Conservation (phyloP, 495 filamentous ascomycete genomes). For the Lepidopterella palustris region DNA sequence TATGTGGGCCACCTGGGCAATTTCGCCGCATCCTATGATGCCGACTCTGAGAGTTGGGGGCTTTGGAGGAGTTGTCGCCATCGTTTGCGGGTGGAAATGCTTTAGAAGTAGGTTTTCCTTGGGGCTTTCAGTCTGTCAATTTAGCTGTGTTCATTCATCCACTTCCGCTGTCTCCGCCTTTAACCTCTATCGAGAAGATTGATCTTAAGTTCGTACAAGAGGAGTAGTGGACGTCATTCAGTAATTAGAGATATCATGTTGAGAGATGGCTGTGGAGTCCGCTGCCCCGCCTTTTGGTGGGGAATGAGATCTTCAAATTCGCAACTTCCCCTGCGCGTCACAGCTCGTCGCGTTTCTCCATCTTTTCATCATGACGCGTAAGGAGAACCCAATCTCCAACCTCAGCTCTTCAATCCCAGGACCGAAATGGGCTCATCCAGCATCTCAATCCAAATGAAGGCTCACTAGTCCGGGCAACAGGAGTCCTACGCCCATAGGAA, state of each 20-base stretch:
- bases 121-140: background rate
- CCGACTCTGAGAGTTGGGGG: constrained; percentile 32
- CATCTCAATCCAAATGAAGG: too few relatives aligned
- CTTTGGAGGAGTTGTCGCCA: background rate
- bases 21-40: constrained; percentile 45
- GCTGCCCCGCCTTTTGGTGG: too few relatives aligned
- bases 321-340: background rate
- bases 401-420: background rate
- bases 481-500: too few relatives aligned
- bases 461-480: too few relatives aligned
- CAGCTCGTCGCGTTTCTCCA: background rate
- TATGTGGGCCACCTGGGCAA: constrained; percentile 47
- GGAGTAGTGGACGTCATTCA: too few relatives aligned
- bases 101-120: background rate
- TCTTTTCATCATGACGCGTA: background rate
- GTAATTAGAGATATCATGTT: too few relatives aligned
- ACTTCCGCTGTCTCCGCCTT: background rate
- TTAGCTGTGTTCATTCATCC: background rate
- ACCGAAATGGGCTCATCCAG: too few relatives aligned
- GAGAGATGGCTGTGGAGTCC: too few relatives aligned
- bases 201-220: too few relatives aligned
- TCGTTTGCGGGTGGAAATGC: background rate
- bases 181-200: too few relatives aligned
- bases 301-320: background rate
- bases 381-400: background rate